Evolutionary conservation across 2,329 filamentous ascomycete genomes (phyloP).

Genomic region (Exophiala mesophila): DNA sequence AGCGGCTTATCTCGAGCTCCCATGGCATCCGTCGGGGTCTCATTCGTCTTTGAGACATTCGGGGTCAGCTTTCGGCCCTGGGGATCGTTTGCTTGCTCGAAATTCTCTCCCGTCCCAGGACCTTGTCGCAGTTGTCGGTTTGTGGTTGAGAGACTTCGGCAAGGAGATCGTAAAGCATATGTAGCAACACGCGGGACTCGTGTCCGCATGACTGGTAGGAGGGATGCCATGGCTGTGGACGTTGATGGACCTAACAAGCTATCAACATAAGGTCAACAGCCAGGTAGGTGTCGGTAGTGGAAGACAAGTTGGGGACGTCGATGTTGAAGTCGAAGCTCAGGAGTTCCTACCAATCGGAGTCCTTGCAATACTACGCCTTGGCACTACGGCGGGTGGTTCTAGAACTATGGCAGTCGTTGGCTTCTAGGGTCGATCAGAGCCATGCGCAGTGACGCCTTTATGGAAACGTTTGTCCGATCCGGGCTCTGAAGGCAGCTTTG

Average conservation of each 20-base stretch:
- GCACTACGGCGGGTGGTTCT: neutral
- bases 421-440: conserved; percentile 1
- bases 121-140: conserved; percentile 22
- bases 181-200: conserved; percentile 34
- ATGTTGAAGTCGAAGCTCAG: conserved; percentile 4
- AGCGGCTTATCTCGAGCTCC: conserved; percentile 48
- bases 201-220: conserved; percentile 13
- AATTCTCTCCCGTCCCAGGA: conserved; percentile 33
- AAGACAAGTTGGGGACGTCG: neutral
- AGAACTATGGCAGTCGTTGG: conserved; percentile 1
- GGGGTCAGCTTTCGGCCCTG: conserved; percentile 46
- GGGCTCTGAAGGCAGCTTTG: conserved; percentile 11
- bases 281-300: too few species aligned
- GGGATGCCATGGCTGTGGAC: conserved; percentile 19
- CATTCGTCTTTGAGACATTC: conserved; percentile 60
- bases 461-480: neutral
- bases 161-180: conserved; percentile 59
- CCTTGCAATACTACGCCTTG: conserved; percentile 2
- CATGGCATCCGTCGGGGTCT: conserved; percentile 47
- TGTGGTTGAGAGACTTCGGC: conserved; percentile 47
- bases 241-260: too few species aligned
- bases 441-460: neutral
- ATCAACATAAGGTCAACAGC: too few species aligned
- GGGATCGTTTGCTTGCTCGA: conserved; percentile 53
- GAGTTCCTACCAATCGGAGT: conserved; percentile 11